Percentiles rank a stretch among this genome's conserved stretches.
Conservation (phyloP, 139 green algal genomes). For the Zygnema cylindricum region DNA sequence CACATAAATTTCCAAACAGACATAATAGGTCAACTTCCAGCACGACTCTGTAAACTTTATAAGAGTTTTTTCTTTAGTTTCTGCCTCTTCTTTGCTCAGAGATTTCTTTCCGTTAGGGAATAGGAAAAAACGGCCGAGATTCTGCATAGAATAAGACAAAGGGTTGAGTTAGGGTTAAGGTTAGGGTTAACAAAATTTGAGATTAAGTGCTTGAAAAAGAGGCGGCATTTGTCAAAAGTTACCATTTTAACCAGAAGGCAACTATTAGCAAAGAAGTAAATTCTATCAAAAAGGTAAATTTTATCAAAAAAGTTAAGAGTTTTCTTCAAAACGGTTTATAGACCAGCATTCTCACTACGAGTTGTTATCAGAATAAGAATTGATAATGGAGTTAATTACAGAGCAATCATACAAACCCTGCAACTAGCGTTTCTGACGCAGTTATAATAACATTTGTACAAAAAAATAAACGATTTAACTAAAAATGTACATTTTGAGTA, state of each 20-base stretch:
- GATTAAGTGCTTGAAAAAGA: neutral
- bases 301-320: too few species aligned
- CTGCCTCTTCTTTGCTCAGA: neutral
- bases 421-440: too few species aligned
- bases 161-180: neutral
- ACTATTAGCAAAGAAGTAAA: too few species aligned
- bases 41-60: constrained; percentile 41
- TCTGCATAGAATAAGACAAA: neutral
- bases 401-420: too few species aligned
- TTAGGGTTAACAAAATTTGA: neutral
- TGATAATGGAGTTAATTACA: too few species aligned
- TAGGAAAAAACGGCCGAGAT: neutral
- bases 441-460: too few species aligned
- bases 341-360: too few species aligned
- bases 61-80: constrained; percentile 8
- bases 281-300: too few species aligned
- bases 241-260: neutral
- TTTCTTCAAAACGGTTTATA: too few species aligned
- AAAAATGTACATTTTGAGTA: too few species aligned
- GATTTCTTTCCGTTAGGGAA: constrained; percentile 10
- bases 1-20: neutral
- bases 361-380: too few species aligned
- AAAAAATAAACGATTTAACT: too few species aligned
- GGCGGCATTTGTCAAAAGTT: neutral
- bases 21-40: constrained; percentile 45